A percentile compares a stretch with the other conserved stretches of the same genome.
Conservation (phyloP, 75 land plant genomes). For the Pinus taeda region DNA sequence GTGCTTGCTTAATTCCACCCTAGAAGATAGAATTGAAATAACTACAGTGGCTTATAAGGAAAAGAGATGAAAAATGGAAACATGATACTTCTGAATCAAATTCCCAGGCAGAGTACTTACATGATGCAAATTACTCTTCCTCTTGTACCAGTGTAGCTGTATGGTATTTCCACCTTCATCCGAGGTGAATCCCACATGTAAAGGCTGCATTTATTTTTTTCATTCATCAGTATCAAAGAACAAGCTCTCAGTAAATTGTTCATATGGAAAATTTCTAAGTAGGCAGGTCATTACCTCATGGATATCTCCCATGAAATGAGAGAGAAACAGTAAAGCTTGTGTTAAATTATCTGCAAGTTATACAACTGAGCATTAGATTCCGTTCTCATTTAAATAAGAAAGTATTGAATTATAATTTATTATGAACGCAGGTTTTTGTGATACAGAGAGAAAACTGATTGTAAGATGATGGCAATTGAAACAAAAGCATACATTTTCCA, state of each 20-base stretch:
- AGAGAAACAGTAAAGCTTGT: constrained; percentile 52
- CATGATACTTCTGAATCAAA: neutral
- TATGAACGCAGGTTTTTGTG: too few relatives aligned
- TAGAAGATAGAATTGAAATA: too few relatives aligned
- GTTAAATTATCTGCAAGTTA: constrained; percentile 45
- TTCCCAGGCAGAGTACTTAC: constrained; percentile 27
- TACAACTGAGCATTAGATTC: too few relatives aligned
- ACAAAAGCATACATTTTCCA: neutral
- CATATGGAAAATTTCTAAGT: too few relatives aligned
- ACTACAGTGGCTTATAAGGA: too few relatives aligned
- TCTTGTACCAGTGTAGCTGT: constrained; percentile 62
- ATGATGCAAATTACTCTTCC: constrained; percentile 80
- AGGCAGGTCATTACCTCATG: constrained; percentile 39
- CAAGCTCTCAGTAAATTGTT: too few relatives aligned
- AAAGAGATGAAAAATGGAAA: neutral
- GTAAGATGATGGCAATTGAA: neutral
- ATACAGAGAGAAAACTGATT: too few relatives aligned
- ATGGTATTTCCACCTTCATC: constrained; percentile 88
- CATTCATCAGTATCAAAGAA: neutral
- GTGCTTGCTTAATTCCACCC: too few relatives aligned
- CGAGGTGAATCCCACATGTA: constrained; percentile 84
- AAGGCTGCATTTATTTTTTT: constrained; percentile 42
- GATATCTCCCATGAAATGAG: constrained; percentile 60
- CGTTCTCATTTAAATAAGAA: too few relatives aligned
- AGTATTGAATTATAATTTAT: too few relatives aligned